A percentile compares a stretch with the other conserved stretches of the same genome.
These are phyloP conservation scores for Salix brachista DNA, from an alignment of 345 rosid species.

Conservation along the genomic window DNA sequence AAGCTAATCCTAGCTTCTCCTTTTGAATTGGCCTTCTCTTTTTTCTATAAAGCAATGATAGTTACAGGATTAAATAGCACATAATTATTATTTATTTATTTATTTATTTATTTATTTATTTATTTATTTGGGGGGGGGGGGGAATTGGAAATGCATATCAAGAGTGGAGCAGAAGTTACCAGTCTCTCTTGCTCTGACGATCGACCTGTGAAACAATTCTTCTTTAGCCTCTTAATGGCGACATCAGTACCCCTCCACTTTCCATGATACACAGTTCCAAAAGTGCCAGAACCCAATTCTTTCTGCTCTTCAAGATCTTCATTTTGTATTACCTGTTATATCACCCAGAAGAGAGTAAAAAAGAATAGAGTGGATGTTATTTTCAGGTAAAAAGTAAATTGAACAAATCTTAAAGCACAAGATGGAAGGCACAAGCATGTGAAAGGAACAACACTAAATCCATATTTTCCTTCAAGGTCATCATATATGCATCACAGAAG, in stretches of 20 bases:
- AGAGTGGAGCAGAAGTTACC: conserved; percentile 37
- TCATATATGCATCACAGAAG: neutral
- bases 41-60: neutral
- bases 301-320: conserved; percentile 94
- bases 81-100: too few species aligned
- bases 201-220: conserved; percentile 87
- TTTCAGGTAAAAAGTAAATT: neutral
- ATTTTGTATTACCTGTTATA: conserved; percentile 63
- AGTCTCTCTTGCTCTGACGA: conserved; percentile 94
- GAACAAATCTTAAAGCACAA: neutral
- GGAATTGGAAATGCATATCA: neutral
- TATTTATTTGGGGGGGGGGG: too few species aligned
- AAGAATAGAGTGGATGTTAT: conserved; percentile 1
- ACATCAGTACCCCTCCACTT: conserved; percentile 99
- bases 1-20: neutral
- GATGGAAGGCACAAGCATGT: neutral
- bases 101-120: too few species aligned
- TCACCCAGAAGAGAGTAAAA: neutral
- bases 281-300: conserved; percentile 94
- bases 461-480: neutral
- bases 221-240: conserved; percentile 91
- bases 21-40: neutral
- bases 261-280: conserved; percentile 98
- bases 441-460: neutral
- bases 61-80: neutral